A percentile compares a stretch with the other conserved stretches of the same genome.
Conservation (phyloP, 371 early-diverging fungal species). For the Mortierella sp. region DNA sequence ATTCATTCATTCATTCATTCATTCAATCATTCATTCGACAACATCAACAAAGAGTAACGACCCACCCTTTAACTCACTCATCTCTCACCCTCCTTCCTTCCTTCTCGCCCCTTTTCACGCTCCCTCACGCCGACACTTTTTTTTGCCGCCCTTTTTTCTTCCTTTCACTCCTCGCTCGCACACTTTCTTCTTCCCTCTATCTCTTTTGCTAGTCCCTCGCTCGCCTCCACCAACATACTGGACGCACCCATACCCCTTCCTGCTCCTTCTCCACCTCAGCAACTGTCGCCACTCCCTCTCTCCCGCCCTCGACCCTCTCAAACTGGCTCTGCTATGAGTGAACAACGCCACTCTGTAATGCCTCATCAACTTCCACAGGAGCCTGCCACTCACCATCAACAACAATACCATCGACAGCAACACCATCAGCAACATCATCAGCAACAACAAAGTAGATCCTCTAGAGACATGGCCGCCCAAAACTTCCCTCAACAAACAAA, state of each 20-base stretch:
- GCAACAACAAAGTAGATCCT: slow-evolving; percentile 31
- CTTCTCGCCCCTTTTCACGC: neutral
- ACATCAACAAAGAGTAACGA: neutral
- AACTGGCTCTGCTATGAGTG: slow-evolving; percentile 26
- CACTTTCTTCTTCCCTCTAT: neutral
- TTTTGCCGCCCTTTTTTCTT: neutral
- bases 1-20: neutral
- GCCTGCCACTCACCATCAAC: slow-evolving; percentile 18
- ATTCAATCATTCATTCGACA: neutral
- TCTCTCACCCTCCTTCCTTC: neutral
- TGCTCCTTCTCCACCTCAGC: neutral
- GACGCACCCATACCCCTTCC: neutral
- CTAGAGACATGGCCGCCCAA: slow-evolving; percentile 37
- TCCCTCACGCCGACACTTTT: neutral
- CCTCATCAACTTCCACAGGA: slow-evolving; percentile 30
- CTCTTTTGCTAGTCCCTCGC: neutral
- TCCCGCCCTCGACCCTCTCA: neutral
- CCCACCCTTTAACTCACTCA: neutral
- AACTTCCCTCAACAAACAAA: slow-evolving; percentile 47
- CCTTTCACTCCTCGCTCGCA: slow-evolving; percentile 1
- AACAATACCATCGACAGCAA: slow-evolving; percentile 8
- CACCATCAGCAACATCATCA: slow-evolving; percentile 6
- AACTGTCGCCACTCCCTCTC: slow-evolving; percentile 11
- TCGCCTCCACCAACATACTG: neutral
- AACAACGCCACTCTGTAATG: slow-evolving; percentile 15